Percentiles rank a stretch among this genome's conserved stretches.
Conservation (phyloP, 2,329 filamentous ascomycete genomes). For the Diplocarpon rosae region DNA sequence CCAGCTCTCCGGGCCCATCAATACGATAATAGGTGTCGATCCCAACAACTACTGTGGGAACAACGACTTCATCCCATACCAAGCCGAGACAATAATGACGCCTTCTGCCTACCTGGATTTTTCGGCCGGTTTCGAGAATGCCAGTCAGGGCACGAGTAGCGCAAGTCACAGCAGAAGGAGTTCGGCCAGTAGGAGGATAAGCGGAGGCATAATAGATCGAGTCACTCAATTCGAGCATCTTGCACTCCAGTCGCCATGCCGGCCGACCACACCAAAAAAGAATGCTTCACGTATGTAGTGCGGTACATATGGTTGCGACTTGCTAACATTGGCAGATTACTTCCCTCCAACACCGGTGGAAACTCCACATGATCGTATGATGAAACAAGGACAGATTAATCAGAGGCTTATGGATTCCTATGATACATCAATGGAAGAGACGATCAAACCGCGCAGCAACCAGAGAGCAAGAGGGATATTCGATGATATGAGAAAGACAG, state of each 20-base stretch:
- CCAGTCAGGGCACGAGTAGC: conserved; percentile 15
- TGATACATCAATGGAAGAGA: conserved; percentile 57
- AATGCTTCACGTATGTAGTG: conserved; percentile 44
- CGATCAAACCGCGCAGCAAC: conserved; percentile 45
- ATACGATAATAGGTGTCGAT: conserved; percentile 29
- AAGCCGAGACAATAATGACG: conserved; percentile 19
- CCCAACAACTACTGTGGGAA: conserved; percentile 24
- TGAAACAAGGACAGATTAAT: conserved; percentile 24
- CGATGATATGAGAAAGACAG: conserved; percentile 45
- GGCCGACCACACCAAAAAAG: conserved; percentile 52
- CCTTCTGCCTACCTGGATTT: conserved; percentile 26
- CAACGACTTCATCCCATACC: conserved; percentile 25
- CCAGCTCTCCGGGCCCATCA: conserved; percentile 34
- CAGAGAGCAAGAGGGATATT: conserved; percentile 41
- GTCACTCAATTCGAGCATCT: conserved; percentile 49
- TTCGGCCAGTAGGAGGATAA: conserved; percentile 38
- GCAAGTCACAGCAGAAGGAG: conserved; percentile 22
- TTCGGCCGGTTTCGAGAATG: conserved; percentile 21
- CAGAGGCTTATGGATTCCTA: conserved; percentile 49
- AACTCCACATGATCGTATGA: conserved; percentile 42
- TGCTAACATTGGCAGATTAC: conserved; percentile 37
- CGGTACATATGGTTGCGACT: not conserved
- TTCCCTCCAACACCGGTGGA: conserved; percentile 58
- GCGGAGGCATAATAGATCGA: conserved; percentile 49
- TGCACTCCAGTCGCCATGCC: conserved; percentile 32